Evolutionary conservation across 495 filamentous ascomycete genomes (phyloP).

Genomic region (Xylaria castorea): DNA sequence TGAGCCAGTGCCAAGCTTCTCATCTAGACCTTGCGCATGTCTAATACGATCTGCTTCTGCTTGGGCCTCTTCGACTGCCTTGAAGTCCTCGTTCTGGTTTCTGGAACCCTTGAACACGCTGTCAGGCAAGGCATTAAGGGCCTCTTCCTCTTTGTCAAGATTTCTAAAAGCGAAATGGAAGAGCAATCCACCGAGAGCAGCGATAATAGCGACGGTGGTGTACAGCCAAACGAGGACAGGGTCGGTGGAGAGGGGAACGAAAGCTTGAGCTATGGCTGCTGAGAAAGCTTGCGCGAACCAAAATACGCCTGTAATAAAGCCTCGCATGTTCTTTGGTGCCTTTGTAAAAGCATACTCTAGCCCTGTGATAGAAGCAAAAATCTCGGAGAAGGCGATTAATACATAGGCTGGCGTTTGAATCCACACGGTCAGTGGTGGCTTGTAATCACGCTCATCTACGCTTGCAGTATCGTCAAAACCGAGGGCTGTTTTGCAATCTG

Average conservation of each 20-base stretch:
- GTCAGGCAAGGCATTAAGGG: conserved; percentile 64
- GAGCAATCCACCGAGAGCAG: conserved; percentile 61
- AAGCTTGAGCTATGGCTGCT: conserved; percentile 70
- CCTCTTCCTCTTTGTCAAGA: conserved; percentile 69
- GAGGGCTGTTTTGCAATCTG: conserved; percentile 46
- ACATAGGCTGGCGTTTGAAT: conserved; percentile 69
- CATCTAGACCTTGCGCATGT: conserved; percentile 39
- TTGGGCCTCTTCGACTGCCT: conserved; percentile 32
- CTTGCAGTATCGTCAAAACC: conserved; percentile 25
- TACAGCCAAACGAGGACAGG: conserved; percentile 73
- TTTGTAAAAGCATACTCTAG: conserved; percentile 79
- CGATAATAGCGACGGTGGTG: conserved; percentile 64
- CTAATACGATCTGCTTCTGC: conserved; percentile 38
- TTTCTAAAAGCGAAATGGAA: conserved; percentile 69
- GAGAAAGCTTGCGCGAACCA: conserved; percentile 75
- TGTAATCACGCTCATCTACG: conserved; percentile 35
- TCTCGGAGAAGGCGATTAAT: conserved; percentile 75
- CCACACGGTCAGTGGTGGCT: conserved; percentile 65
- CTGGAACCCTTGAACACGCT: conserved; percentile 45
- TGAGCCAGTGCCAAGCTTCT: conserved; percentile 19
- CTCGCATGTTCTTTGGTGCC: conserved; percentile 79
- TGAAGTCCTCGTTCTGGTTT: conserved; percentile 37
- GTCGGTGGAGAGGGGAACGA: conserved; percentile 69
- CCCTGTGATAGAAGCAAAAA: conserved; percentile 65
- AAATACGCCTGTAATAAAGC: conserved; percentile 70